phyloP scores from a whole-genome alignment of 75 land plant species.

The Azolla pinnata region DNA sequence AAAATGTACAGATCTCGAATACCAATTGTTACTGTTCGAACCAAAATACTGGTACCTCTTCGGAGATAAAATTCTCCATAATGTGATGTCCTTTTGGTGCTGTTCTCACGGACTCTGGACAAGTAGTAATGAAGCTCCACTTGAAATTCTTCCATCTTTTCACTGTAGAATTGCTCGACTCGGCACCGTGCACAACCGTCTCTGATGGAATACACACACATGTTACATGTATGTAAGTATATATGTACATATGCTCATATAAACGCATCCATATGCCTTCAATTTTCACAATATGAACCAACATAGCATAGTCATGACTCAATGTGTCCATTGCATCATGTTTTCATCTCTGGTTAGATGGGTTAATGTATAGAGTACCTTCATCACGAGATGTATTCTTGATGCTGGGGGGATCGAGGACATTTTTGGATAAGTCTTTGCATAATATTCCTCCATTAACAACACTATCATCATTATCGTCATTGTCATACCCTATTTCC shows the following conservation, averaged over 20 bases:
- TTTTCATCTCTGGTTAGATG: too few species aligned
- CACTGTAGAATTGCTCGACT: background rate
- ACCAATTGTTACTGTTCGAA: background rate
- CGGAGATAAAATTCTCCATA: slow-evolving; percentile 13
- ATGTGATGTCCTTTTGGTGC: slow-evolving; percentile 10
- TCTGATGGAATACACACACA: background rate
- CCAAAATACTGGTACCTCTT: slow-evolving; percentile 3
- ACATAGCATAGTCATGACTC: background rate
- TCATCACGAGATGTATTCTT: too few species aligned
- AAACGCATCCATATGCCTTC: background rate
- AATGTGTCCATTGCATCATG: too few species aligned
- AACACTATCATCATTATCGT: background rate
- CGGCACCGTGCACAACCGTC: background rate
- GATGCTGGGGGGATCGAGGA: too few species aligned
- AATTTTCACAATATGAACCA: background rate
- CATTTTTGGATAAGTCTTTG: too few species aligned
- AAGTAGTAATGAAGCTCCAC: background rate
- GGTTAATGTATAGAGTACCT: too few species aligned
- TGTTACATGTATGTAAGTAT: background rate
- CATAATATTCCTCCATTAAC: background rate
- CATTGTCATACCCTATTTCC: background rate
- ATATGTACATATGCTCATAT: too few species aligned
- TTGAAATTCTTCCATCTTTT: background rate
- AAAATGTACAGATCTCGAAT: background rate
- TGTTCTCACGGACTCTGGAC: background rate